Evolutionary conservation across 192 early-diverging fungal species (phyloP), one percentile per base, ranked within the genome.

Genomic region (Umbelopsis sp.): DNA sequence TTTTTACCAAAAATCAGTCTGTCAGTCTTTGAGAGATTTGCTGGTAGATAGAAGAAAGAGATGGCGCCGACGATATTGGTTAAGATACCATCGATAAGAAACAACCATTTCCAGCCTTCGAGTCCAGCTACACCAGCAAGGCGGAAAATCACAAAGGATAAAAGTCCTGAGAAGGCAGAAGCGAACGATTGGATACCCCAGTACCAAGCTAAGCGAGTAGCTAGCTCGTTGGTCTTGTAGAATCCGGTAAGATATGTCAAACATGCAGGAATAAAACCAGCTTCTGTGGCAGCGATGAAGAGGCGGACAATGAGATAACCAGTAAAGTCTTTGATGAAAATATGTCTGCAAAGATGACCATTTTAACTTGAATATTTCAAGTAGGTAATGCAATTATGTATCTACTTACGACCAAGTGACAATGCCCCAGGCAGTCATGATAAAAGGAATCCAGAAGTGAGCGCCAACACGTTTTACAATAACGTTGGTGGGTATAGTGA

Each of bases 91-190:
- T 90, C 90, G 58, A 91, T 74, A 45, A 86, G 35, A 73, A 90
- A 90, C 6, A 90, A 67, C 90, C 90, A 91, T 35, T 84, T 80
- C 90, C 90, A 91, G 9, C 87, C 90, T 23, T 82, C 73, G 3
- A 88, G 71, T 49, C 84, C 85, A 46, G 67, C 80, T 30, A 80
- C 71, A 27, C 87, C 86, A 22, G 79, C 71, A 68, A 91, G 65
- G 18, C 80, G 82, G 8, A 89, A 79, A 67, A 91, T 78, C 46
- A 75, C 86, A 51, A 78, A 87, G 2, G 90, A 75, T 35, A 91
- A 65, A 15, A 89, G 65, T 46, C 87, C 86, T 18, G 83, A 81
- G 49, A 81, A 73, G 13, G 86, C 82, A 30, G 79, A 79, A 23
- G 88, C 82, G 11, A 90, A 67, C 6, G 82, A 64, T n/a, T 83